Evolutionary conservation across 2,329 filamentous ascomycete genomes (phyloP), one percentile per base, ranked within the genome.

Genomic region (Fusarium nodosum): DNA sequence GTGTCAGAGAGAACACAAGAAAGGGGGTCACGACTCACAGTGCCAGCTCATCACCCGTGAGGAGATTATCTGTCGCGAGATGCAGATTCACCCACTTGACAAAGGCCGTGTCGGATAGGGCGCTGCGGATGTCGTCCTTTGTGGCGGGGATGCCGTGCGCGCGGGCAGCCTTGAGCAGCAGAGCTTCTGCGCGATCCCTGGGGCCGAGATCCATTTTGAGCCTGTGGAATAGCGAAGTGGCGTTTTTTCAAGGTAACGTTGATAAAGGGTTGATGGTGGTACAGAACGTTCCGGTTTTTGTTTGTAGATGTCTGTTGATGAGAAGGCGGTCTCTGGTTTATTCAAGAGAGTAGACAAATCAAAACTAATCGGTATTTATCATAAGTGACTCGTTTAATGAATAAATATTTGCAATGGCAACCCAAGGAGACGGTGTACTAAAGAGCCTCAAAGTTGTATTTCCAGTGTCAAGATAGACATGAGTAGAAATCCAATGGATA

Each of bases 41-140:
- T 47, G 81, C 80, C 62, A 87, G 77, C 77, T 89, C 87, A 71
- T 88, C 84, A 57, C 78, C 79, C 44, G 83, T 85, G 41, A 89
- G 77, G 15, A 89, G 79, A 28, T 85, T 87, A 64, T 88, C 85
- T 3, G 78, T 72, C 15, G 76, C 77, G 34, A 89, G 78, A 72
- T 87, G 84, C 66, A 80, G 74, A 30, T 79, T 75, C 18, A 83
- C 82, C 87, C 87, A 89, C 46, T 81, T 81, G 5, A 77, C 74
- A 46, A 86, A 77, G 7, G 76, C 74, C 5, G 77, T 70, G 33
- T 83, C 79, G 15, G 74, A 63, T 38, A 85, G 72, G 38, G 78
- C 80, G 16, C 73, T 72, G 53, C 77, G 77, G 41, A 85, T 74
- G 36, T 79, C 77, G 57, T 84, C 79, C 16, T 79, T 76, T 30